Conservation (phyloP, 2,329 filamentous ascomycete species). For the Tolypocladium endophyticum region DNA sequence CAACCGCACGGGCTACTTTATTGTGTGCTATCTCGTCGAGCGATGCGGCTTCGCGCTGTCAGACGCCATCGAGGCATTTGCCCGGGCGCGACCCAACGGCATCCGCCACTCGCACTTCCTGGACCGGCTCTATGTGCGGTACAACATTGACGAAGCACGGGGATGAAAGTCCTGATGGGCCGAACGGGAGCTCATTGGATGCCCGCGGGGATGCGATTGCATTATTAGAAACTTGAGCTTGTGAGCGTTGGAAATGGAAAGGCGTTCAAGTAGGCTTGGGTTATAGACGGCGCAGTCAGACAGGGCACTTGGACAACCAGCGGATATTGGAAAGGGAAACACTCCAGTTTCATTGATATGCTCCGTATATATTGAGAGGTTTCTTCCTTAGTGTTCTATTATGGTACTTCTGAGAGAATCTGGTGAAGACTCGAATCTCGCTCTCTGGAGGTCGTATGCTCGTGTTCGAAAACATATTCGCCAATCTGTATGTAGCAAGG, state of each 20-base stretch:
- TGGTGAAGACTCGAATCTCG: not conserved
- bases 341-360: too few relatives aligned
- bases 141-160: conserved; percentile 28
- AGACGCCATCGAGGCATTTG: conserved; percentile 72
- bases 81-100: conserved; percentile 60
- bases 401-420: not conserved
- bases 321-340: not conserved
- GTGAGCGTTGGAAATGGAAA: not conserved
- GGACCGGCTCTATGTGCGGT: conserved; percentile 72
- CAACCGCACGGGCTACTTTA: conserved; percentile 86
- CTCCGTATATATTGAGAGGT: not conserved
- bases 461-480: not conserved
- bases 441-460: not conserved
- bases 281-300: not conserved
- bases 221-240: not conserved
- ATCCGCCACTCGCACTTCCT: conserved; percentile 87
- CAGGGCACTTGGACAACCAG: not conserved
- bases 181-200: not conserved
- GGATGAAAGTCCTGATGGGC: not conserved
- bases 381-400: not conserved
- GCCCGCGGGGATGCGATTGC: not conserved
- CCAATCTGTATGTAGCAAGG: not conserved
- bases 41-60: conserved; percentile 59
- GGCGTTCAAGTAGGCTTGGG: not conserved
- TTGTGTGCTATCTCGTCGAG: conserved; percentile 86